Conservation (phyloP, 768 basidiomycete genomes). For the Grammothele lineata region DNA sequence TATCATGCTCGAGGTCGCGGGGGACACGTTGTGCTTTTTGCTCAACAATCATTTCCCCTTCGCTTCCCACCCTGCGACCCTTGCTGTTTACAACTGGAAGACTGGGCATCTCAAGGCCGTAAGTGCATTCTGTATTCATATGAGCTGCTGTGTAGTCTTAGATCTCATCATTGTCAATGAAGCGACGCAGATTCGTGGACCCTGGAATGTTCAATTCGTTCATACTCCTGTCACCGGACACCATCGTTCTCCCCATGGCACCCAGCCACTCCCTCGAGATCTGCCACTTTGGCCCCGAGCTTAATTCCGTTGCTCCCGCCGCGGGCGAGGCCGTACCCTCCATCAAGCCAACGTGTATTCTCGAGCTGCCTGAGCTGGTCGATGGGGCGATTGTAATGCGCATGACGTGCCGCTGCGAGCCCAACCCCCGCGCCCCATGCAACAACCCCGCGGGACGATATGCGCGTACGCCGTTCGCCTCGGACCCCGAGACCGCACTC, state of each 20-base stretch:
- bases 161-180: neutral
- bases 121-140: too few relatives aligned
- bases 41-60: constrained; percentile 18
- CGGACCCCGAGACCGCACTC: constrained; percentile 20
- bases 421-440: constrained; percentile 16
- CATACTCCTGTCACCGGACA: constrained; percentile 22
- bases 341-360: constrained; percentile 8
- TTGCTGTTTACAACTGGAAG: constrained; percentile 25
- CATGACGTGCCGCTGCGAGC: constrained; percentile 27
- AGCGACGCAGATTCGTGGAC: constrained; percentile 5
- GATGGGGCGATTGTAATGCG: constrained; percentile 13
- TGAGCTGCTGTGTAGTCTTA: neutral
- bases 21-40: constrained; percentile 18
- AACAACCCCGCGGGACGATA: too few relatives aligned
- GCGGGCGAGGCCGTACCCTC: neutral
- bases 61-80: constrained; percentile 1
- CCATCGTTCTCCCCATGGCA: constrained; percentile 24
- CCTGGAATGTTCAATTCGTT: constrained; percentile 22
- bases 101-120: constrained; percentile 20
- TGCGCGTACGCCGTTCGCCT: constrained; percentile 17
- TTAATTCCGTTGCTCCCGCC: too few relatives aligned
- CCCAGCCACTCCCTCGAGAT: constrained; percentile 20
- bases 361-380: constrained; percentile 18
- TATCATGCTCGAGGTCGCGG: constrained; percentile 22
- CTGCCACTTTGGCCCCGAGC: constrained; percentile 9